Base-by-base conservation (phyloP, 345 rosid species). In the Rhodamnia rubescens region DNA sequence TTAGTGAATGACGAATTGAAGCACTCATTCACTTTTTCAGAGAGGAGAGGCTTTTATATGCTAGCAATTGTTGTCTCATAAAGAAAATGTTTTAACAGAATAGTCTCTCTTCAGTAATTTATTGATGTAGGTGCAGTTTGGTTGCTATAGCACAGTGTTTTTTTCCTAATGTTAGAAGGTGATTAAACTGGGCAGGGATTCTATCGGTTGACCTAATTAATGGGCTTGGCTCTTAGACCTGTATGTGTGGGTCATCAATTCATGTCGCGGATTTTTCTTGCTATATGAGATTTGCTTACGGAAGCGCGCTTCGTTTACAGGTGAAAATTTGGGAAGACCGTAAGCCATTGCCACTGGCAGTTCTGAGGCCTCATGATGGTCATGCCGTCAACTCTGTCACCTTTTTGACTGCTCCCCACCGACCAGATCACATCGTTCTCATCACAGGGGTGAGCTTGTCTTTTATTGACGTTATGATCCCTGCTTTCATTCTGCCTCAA, bases 311-410 rank as follows among this genome's bases (percentile, higher is more conserved):
- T 57, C 26, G 40, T 69, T 83, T 57, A 85, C 94, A 94, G 98
- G 93, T 94, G 58, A 93, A 92, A 90, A 92, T 93, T 87, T 93
- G 98, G 98, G 96, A 91, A 59, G 98, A 93, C 85, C 93, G 91
- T 74, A 94, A 90, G 90, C 88, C 93, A 83, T 44, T 84, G 49
- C 96, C 96, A 32, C 91, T 92, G 86, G 90, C 91, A 9, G 90
- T 92, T 24, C 82, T 94, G 87, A 93, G 93, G 87, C 96, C 98
- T 50, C 92, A 94, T 82, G 92, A 92, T 87, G 93, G 96, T 82
- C 88, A 87, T 42, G 92, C 96, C 90, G 98, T 93, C 83, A 88
- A 88, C 74, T 93, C 95, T 26, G 94, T 92, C 55, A 89, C 91
- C 21, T 94, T 94, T 88, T 87, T 94, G 88, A 92, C 95, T 40